phyloP scores from a whole-genome alignment of 1,284 basidiomycete genomes.

The Prillingera fragicola region DNA sequence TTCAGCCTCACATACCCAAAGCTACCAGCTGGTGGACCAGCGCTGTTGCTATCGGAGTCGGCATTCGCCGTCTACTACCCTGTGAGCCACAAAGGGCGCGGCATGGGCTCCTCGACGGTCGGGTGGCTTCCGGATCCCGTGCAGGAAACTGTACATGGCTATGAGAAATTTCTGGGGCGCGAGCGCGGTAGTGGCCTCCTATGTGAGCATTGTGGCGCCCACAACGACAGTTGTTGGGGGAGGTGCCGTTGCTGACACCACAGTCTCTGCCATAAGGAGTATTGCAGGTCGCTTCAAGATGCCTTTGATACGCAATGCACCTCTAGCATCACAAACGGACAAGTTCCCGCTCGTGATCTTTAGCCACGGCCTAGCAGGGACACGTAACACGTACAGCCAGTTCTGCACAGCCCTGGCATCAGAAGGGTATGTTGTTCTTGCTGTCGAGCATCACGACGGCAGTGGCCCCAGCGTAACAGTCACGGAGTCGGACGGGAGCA shows the following conservation, averaged over 20 bases:
- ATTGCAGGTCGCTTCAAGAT: conserved; percentile 2
- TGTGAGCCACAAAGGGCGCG: no score
- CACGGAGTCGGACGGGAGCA: conserved; percentile 11
- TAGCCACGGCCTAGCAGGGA: conserved; percentile 74
- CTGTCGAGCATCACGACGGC: conserved; percentile 72
- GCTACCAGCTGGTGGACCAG: not conserved
- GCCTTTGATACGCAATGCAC: not conserved
- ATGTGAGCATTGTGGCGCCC: not conserved
- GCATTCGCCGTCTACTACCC: conserved; percentile 2
- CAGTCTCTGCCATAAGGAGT: not conserved
- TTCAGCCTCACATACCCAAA: not conserved
- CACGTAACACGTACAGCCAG: conserved; percentile 66
- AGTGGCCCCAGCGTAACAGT: conserved; percentile 55
- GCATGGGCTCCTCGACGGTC: not conserved
- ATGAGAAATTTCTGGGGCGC: not conserved
- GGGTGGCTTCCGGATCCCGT: not conserved
- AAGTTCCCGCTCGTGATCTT: conserved; percentile 68
- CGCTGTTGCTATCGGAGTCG: not conserved
- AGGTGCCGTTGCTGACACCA: not conserved
- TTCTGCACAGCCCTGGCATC: conserved; percentile 64
- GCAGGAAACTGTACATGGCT: not conserved
- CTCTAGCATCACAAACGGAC: conserved; percentile 1
- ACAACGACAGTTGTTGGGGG: no score
- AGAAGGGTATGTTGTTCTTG: conserved; percentile 67
- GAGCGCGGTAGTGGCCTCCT: not conserved